Conservation (phyloP, 2,329 filamentous ascomycete genomes). For the Colletotrichum brevisporum region DNA sequence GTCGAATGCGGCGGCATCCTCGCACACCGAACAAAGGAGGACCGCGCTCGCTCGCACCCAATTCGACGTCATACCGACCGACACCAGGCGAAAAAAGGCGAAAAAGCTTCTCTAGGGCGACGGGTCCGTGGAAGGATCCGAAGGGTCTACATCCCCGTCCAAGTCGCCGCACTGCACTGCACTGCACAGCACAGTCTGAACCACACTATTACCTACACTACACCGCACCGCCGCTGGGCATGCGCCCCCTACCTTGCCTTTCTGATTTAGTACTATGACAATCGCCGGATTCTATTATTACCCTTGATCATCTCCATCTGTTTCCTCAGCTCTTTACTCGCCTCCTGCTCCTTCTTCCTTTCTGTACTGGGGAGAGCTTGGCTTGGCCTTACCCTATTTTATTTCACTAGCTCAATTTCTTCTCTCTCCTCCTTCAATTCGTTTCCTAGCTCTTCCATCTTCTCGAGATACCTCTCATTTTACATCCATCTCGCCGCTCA, state of each 20-base stretch:
- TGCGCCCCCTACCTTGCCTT: neutral
- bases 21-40: constrained; percentile 20
- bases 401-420: neutral
- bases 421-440: neutral
- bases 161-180: constrained; percentile 20
- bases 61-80: constrained; percentile 34
- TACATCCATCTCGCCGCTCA: neutral
- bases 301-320: constrained; percentile 16
- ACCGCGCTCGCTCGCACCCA: constrained; percentile 10
- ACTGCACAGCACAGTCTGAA: constrained; percentile 9
- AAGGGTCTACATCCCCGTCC: constrained; percentile 26
- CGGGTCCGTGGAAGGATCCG: constrained; percentile 31
- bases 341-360: neutral
- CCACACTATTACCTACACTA: constrained; percentile 17
- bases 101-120: constrained; percentile 33
- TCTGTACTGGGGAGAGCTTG: neutral
- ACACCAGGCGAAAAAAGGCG: constrained; percentile 27
- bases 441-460: neutral
- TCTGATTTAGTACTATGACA: neutral
- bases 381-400: constrained; percentile 15
- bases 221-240: constrained; percentile 10
- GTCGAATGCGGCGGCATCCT: constrained; percentile 22
- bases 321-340: neutral
- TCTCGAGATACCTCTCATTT: neutral
- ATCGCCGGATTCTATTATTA: constrained; percentile 30